Evolutionary conservation across 2,329 filamentous ascomycete genomes (phyloP).

Genomic region (Blastomyces parvus): DNA sequence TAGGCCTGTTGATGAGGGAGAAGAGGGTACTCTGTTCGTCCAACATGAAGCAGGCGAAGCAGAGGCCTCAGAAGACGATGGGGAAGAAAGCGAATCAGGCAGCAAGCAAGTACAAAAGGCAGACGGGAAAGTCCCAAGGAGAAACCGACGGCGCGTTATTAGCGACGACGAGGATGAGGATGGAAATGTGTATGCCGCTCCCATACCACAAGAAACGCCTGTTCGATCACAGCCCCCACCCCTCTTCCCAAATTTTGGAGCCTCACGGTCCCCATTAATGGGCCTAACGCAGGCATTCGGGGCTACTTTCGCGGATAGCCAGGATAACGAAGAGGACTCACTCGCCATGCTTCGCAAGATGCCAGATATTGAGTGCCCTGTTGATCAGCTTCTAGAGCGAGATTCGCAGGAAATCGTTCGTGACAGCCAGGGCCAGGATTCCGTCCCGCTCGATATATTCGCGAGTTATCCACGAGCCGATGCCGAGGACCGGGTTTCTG

Average conservation of each 20-base stretch:
- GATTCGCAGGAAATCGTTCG: constrained; percentile 53
- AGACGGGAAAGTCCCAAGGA: constrained; percentile 36
- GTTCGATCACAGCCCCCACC: constrained; percentile 35
- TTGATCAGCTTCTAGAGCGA: constrained; percentile 50
- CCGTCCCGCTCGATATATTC: constrained; percentile 39
- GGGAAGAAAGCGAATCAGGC: constrained; percentile 17
- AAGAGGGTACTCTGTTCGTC: constrained; percentile 17
- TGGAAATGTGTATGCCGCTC: constrained; percentile 30
- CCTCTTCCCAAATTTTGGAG: constrained; percentile 57
- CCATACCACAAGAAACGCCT: constrained; percentile 27
- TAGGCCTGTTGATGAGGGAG: constrained; percentile 12
- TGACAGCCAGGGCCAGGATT: constrained; percentile 45
- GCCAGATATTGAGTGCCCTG: constrained; percentile 48
- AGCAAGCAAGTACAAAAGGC: constrained; percentile 32
- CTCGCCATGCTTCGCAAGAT: constrained; percentile 42
- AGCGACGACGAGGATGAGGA: constrained; percentile 58
- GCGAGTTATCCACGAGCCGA: constrained; percentile 23
- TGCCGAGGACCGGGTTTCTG: constrained; percentile 25
- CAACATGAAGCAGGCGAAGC: constrained; percentile 40
- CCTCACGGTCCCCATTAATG: constrained; percentile 38
- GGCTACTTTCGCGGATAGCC: constrained; percentile 67
- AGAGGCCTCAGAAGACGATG: constrained; percentile 20
- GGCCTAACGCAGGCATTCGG: constrained; percentile 85
- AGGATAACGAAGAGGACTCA: constrained; percentile 40
- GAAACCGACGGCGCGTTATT: constrained; percentile 50